Evolutionary conservation across 176 grass and related monocot genomes (phyloP).

Genomic region (Avena insularis): DNA sequence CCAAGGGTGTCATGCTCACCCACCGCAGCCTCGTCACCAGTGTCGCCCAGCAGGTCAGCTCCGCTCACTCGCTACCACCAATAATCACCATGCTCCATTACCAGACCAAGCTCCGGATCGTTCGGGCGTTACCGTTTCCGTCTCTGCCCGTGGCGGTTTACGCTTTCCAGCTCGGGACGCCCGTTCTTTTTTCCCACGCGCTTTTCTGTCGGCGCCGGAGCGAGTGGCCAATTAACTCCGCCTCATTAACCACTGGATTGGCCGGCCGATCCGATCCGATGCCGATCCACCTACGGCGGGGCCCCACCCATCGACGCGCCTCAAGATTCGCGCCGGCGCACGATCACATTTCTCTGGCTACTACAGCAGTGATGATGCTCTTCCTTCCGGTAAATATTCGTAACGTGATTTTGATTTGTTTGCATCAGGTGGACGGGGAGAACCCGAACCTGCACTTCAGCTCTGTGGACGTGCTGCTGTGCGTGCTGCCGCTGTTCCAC

Average conservation of each 20-base stretch:
- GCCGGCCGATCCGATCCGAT: background rate
- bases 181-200: background rate
- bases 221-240: slow-evolving; percentile 26
- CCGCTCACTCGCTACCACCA: background rate
- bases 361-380: too few species aligned
- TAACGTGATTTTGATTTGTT: background rate
- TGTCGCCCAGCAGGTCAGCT: slow-evolving; percentile 82
- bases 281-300: background rate
- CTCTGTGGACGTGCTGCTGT: slow-evolving; percentile 68
- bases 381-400: background rate
- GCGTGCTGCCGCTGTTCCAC: slow-evolving; percentile 95
- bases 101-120: background rate
- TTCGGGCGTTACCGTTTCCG: background rate
- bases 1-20: slow-evolving; percentile 96
- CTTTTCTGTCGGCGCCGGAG: slow-evolving; percentile 56
- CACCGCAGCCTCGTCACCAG: slow-evolving; percentile 95
- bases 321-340: slow-evolving; percentile 50
- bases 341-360: background rate
- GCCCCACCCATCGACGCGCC: background rate
- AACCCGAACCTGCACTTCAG: slow-evolving; percentile 85
- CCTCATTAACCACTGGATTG: background rate
- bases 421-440: slow-evolving; percentile 59
- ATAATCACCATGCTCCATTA: background rate
- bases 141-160: background rate
- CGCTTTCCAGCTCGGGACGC: slow-evolving; percentile 32